These are phyloP conservation scores for Drosera capensis DNA, from an alignment of 148 eudicot genomes.

Conservation along the genomic window DNA sequence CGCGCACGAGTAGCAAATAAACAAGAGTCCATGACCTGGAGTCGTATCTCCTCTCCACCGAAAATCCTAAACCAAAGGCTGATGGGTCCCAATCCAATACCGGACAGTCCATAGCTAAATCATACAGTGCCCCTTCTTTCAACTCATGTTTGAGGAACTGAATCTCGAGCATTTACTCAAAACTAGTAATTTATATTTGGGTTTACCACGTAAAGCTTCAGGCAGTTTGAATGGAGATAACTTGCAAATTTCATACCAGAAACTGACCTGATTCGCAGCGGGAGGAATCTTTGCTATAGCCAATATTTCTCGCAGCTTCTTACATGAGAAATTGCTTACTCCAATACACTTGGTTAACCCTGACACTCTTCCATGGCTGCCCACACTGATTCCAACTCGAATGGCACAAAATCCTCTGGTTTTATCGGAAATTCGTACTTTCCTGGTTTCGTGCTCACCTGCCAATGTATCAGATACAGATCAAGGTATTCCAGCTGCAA, in stretches of 20 bases:
- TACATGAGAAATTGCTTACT: constrained; percentile 58
- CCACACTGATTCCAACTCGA: constrained; percentile 53
- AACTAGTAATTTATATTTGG: not conserved
- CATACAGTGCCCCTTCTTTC: not conserved
- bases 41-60: too few relatives aligned
- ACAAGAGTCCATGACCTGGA: too few relatives aligned
- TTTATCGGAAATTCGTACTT: constrained; percentile 23
- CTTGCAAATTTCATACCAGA: not conserved
- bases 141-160: too few relatives aligned
- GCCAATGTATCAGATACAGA: constrained; percentile 61
- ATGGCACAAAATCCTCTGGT: constrained; percentile 24
- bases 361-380: constrained; percentile 64
- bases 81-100: not conserved
- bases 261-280: constrained; percentile 55
- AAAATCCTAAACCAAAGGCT: too few relatives aligned
- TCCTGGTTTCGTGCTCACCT: constrained; percentile 27
- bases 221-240: not conserved
- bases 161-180: not conserved
- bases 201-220: not conserved
- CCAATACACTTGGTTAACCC: constrained; percentile 68
- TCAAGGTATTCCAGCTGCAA: constrained; percentile 52
- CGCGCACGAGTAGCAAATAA: too few relatives aligned
- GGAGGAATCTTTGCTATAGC: constrained; percentile 54
- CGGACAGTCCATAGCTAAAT: not conserved
- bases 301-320: constrained; percentile 34